Evolutionary conservation across 1,284 basidiomycete genomes (phyloP).

Genomic region (Nidula niveotomentosa): DNA sequence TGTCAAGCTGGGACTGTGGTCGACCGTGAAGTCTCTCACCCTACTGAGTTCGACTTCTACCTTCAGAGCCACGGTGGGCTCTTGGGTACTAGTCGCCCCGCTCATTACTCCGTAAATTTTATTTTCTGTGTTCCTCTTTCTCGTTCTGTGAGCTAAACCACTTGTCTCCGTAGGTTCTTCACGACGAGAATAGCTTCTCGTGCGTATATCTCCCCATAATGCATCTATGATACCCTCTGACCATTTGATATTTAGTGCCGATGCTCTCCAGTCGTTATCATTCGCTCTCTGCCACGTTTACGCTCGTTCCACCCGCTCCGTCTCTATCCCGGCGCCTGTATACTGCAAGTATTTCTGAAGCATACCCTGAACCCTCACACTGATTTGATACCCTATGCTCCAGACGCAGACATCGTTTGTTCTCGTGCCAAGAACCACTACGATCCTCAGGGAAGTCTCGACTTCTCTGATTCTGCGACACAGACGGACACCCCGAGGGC

Average conservation of each 20-base stretch:
- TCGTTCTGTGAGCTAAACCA: not conserved
- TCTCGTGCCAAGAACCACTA: constrained; percentile 80
- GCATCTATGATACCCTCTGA: not conserved
- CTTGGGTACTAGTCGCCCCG: constrained; percentile 61
- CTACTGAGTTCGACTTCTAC: constrained; percentile 81
- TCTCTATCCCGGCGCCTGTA: constrained; percentile 82
- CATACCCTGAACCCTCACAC: not conserved
- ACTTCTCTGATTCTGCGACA: constrained; percentile 53
- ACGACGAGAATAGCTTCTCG: constrained; percentile 23
- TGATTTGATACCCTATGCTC: constrained; percentile 1
- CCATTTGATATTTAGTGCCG: constrained; percentile 41
- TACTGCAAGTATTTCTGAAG: constrained; percentile 59
- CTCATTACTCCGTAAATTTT: constrained; percentile 58
- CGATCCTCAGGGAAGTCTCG: constrained; percentile 54
- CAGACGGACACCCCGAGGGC: constrained; percentile 37
- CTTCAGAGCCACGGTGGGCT: constrained; percentile 74
- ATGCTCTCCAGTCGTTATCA: constrained; percentile 67
- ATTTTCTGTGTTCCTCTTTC: not conserved
- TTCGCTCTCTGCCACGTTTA: constrained; percentile 83
- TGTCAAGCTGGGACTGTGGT: constrained; percentile 76
- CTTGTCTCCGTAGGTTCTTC: constrained; percentile 26
- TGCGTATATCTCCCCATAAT: not conserved
- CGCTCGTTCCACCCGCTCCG: constrained; percentile 78
- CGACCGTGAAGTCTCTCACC: constrained; percentile 69
- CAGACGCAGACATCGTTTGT: constrained; percentile 85